phyloP scores from a whole-genome alignment of 331 rosid genomes.

The Stylosanthes scabra region DNA sequence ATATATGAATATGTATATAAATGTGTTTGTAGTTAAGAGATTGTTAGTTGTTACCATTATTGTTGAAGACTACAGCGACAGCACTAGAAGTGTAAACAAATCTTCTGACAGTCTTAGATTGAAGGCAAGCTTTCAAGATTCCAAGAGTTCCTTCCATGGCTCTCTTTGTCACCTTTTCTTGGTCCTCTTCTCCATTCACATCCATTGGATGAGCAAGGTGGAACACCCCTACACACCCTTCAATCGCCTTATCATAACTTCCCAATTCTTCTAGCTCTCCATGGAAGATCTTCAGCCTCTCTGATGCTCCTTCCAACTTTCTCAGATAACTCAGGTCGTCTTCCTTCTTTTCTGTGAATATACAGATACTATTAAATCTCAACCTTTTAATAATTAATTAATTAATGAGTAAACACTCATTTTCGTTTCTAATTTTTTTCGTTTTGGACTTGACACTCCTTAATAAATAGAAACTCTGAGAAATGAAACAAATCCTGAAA shows the following conservation, averaged over 20 bases:
- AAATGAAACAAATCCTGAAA: no score
- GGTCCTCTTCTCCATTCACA: constrained; percentile 39
- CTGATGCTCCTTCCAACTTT: constrained; percentile 58
- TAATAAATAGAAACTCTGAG: no score
- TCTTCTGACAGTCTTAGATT: constrained; percentile 59
- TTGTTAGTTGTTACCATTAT: no score
- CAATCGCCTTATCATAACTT: constrained; percentile 54
- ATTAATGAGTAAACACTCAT: no score
- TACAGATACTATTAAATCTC: no score
- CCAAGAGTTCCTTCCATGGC: constrained; percentile 55
- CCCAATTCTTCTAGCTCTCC: constrained; percentile 54
- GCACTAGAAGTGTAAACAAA: constrained; percentile 65
- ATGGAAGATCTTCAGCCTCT: constrained; percentile 50
- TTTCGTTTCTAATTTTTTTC: no score
- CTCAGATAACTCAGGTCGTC: constrained; percentile 63
- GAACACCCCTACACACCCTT: constrained; percentile 67
- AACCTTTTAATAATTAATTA: no score
- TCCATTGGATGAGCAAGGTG: constrained; percentile 66
- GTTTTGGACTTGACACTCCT: no score
- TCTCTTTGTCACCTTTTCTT: constrained; percentile 45
- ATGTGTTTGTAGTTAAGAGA: no score
- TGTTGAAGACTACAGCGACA: constrained; percentile 20
- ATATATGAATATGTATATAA: no score
- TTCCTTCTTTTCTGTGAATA: constrained; percentile 10
- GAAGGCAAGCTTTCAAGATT: constrained; percentile 49